Base-by-base conservation (phyloP, 148 eudicot species). In the Suaeda aralocaspica region DNA sequence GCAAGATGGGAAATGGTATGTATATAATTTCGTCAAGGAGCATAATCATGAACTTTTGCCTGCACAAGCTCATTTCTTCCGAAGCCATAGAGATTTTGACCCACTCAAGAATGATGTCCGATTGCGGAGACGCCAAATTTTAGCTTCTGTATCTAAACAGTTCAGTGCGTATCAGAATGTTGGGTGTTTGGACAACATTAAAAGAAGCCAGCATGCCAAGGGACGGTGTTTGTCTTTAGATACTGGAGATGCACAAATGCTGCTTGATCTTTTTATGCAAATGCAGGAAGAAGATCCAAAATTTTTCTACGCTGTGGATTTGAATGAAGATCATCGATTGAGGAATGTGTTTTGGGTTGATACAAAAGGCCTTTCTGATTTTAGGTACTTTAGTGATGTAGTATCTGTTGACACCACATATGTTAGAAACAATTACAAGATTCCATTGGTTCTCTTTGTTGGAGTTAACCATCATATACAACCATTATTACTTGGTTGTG, bases 321-420 rank as follows among this genome's bases (percentile, higher is more conserved):
- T 87, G 74, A 84, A 83, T 66, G 91, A 87, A 78, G 91, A 87
- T 73, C 79, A 87, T 76, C 78, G 77, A 14, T 36, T 87, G 76
- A 84, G 91, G 81, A 87, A 87, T 69, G 82, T 83, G 29, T 87
- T 82, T 53, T 87, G 91, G 91, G 85, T 84, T 73, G 88, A 87
- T 77, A 75, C 81, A 24, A 87, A 87, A 81, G 88, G 86, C 48
- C 70, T 84, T 41, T 78, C 75, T 77, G 88, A 87, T 79, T 87
- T 82, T 73, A 50, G 69, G 48, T 72, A 79, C 76, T 87, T 87
- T 71, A 76, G 88, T 44, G 91, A 87, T 75, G 87, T 84, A 45
- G 86, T 84, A 45, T 84, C 80, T 67, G 70, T 87, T 39, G 91
- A 87, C 67, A 82, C 83, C 31, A 79, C 84, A 6, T 87, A 83